Evolutionary conservation across 345 rosid species (phyloP).

Genomic region (Leavenworthia alabamica): DNA sequence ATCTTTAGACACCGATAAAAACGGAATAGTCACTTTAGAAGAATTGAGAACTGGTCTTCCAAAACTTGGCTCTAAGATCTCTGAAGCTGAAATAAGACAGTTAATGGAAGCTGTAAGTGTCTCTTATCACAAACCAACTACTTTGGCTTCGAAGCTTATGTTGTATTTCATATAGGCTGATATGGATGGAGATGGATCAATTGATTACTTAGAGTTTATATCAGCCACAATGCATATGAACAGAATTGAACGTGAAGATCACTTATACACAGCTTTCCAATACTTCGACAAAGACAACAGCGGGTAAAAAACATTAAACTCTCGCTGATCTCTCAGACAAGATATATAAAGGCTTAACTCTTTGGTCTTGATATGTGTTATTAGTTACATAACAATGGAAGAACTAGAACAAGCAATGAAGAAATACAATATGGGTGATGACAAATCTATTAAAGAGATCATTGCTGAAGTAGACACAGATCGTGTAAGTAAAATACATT

Average conservation of each 20-base stretch:
- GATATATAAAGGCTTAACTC: constrained; percentile 1
- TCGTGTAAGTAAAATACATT: constrained; percentile 47
- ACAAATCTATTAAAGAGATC: constrained; percentile 84
- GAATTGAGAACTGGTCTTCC: constrained; percentile 94
- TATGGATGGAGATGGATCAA: constrained; percentile 92
- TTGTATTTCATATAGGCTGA: constrained; percentile 58
- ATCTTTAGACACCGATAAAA: constrained; percentile 87
- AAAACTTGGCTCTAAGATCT: constrained; percentile 75
- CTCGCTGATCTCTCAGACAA: neutral
- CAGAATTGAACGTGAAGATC: constrained; percentile 88
- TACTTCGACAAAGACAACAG: constrained; percentile 91
- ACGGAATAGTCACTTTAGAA: constrained; percentile 79
- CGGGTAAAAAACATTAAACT: constrained; percentile 57
- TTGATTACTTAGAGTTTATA: constrained; percentile 92
- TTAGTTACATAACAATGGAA: constrained; percentile 85
- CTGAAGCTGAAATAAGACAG: constrained; percentile 83
- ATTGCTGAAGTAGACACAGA: constrained; percentile 93
- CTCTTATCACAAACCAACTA: neutral
- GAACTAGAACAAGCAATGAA: constrained; percentile 86
- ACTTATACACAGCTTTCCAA: constrained; percentile 77
- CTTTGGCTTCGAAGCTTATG: neutral
- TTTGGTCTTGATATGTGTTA: neutral
- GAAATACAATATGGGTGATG: constrained; percentile 88
- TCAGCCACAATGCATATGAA: constrained; percentile 98
- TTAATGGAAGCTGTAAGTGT: constrained; percentile 88